Evolutionary conservation across 2,329 filamentous ascomycete species (phyloP).

Genomic region (Peltaster fructicola): DNA sequence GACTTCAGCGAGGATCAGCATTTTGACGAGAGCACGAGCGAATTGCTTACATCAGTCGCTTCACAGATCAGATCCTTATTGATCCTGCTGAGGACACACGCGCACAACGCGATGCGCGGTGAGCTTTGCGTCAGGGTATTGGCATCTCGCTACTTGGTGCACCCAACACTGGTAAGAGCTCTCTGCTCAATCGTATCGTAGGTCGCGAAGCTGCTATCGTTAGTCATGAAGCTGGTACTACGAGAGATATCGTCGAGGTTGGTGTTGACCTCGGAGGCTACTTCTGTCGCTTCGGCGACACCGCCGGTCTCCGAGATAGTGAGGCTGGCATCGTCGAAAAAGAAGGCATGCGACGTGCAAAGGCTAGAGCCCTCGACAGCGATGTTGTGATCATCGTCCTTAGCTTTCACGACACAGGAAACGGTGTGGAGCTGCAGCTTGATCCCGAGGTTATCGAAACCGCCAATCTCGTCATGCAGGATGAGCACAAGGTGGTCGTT

Average conservation of each 20-base stretch:
- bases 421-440: conserved; percentile 10
- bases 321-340: conserved; percentile 50
- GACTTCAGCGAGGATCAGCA: conserved; percentile 97
- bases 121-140: conserved; percentile 78
- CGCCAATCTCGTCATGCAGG: conserved; percentile 30
- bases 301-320: conserved; percentile 55
- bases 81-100: conserved; percentile 47
- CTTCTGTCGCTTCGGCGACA: conserved; percentile 87
- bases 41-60: conserved; percentile 54
- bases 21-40: conserved; percentile 69
- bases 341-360: conserved; percentile 80
- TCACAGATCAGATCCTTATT: conserved; percentile 44
- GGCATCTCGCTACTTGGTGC: conserved; percentile 73
- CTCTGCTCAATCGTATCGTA: conserved; percentile 74
- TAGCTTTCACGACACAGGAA: conserved; percentile 42
- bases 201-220: conserved; percentile 92
- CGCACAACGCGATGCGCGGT: conserved; percentile 59
- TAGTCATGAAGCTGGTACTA: conserved; percentile 81
- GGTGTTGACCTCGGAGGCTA: conserved; percentile 78
- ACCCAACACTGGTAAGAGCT: conserved; percentile 91
- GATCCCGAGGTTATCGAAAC: conserved; percentile 41
- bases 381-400: conserved; percentile 72
- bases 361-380: conserved; percentile 60
- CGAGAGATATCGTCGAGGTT: conserved; percentile 82
- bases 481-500: conserved; percentile 37